Percentiles rank a stretch among this genome's conserved stretches.
Evolutionary conservation across 192 early-diverging fungal genomes (phyloP).

Genomic region (Coemansia sp.): DNA sequence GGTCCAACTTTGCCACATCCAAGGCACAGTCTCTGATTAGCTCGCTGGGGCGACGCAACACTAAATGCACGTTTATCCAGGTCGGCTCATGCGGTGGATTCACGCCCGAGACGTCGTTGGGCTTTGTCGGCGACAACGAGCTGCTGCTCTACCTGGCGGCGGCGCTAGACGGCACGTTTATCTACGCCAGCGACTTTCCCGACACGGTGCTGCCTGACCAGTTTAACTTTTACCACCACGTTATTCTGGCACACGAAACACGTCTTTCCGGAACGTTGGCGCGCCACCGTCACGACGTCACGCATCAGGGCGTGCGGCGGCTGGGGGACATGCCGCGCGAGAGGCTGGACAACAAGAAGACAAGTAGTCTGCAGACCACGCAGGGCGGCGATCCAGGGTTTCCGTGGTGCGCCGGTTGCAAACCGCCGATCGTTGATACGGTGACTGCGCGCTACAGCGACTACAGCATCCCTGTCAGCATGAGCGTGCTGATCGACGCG

Average conservation of each 20-base stretch:
- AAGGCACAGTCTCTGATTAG: conserved; percentile 57
- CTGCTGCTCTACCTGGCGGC: conserved; percentile 68
- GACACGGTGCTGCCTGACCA: conserved; percentile 30
- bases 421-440: conserved; percentile 64
- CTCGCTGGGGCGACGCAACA: conserved; percentile 58
- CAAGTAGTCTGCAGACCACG: conserved; percentile 16
- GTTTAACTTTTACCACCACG: conserved; percentile 53
- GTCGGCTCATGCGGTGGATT: conserved; percentile 67
- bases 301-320: conserved; percentile 39
- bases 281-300: conserved; percentile 37
- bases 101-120: conserved; percentile 71
- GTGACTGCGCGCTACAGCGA: conserved; percentile 64
- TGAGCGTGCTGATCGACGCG: conserved; percentile 63
- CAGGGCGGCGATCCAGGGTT: conserved; percentile 54
- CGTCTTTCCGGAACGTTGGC: conserved; percentile 39
- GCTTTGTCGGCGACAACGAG: conserved; percentile 77
- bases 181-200: conserved; percentile 70
- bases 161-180: conserved; percentile 67
- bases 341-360: conserved; percentile 32
- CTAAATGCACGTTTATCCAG: conserved; percentile 71
- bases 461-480: conserved; percentile 63
- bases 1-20: conserved; percentile 68
- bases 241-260: conserved; percentile 52
- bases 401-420: conserved; percentile 68
- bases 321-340: conserved; percentile 57